Evolutionary conservation across 805 yeast genomes (phyloP).

Genomic region (Zygosaccharomyces lentus): DNA sequence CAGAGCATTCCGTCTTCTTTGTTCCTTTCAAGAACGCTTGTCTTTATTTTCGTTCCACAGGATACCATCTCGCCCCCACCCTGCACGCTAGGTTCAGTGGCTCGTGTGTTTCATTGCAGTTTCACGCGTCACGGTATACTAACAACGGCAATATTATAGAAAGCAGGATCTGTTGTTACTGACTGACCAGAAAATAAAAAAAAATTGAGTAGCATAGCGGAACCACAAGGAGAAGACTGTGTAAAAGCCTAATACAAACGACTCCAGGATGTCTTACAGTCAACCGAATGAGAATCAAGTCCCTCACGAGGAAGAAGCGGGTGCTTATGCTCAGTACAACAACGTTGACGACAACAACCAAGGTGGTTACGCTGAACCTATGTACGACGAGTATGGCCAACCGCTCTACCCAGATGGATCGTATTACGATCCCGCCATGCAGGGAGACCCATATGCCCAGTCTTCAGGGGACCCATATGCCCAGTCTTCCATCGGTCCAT

Average conservation of each 20-base stretch:
- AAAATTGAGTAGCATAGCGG: too few relatives aligned
- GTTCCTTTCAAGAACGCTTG: background rate
- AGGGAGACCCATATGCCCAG: slow-evolving; percentile 33
- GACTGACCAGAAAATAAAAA: background rate
- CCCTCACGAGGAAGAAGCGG: slow-evolving; percentile 31
- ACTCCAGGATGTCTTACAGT: slow-evolving; percentile 27
- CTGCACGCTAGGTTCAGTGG: background rate
- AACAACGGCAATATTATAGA: background rate
- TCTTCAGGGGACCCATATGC: slow-evolving; percentile 33
- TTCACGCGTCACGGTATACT: background rate
- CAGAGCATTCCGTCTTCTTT: background rate
- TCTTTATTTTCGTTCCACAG: background rate
- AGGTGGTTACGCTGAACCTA: slow-evolving; percentile 24
- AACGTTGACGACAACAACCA: too few relatives aligned
- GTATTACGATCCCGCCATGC: slow-evolving; percentile 34
- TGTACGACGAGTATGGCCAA: slow-evolving; percentile 39
- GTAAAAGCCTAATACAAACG: background rate
- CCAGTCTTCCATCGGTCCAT: slow-evolving; percentile 28
- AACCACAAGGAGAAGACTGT: too few relatives aligned
- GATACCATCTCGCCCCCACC: background rate
- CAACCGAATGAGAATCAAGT: slow-evolving; percentile 26
- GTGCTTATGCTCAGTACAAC: slow-evolving; percentile 17
- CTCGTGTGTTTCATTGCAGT: background rate
- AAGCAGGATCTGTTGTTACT: background rate
- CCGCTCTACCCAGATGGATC: slow-evolving; percentile 40